Evolutionary conservation across 768 basidiomycete genomes (phyloP), one percentile per base, ranked within the genome.

Genomic region (Paxillus rubicundulus): DNA sequence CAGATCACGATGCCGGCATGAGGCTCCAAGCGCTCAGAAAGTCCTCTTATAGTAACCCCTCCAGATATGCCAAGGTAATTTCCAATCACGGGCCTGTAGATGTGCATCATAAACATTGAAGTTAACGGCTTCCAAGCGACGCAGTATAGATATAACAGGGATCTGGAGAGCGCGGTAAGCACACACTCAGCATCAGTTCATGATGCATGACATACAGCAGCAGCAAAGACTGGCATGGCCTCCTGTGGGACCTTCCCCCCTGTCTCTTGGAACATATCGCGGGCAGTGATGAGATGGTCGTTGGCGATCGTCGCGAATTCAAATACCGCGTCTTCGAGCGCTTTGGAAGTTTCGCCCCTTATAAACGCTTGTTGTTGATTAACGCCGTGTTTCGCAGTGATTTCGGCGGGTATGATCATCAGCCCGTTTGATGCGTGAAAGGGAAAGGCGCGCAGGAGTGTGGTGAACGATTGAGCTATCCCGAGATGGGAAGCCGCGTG

Each of bases 401-500:
- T 80, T 61, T 92, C 90, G 21, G 87, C 84, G 10, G 91, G 92
- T 33, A 94, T 84, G 20, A 87, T 77, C 73, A 90, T 82, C 54
- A 78, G 76, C 37, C 89, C 81, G 42, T 82, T 78, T 44, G 80
- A 81, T 13, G 82, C 85, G 64, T 93, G 90, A 61, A 81, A 92
- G 9, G 90, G 87, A 30, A 92, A 72, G 6, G 82, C 86, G 39
- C 91, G 84, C 48, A 94, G 75, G 51, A 92, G 77, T 12, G 84
- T 89, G 6, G 79, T 63, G 42, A 90, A 73, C 28, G 84, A 86
- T 61, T 87, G 84, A 4, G 92, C 85, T 3, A 81, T 72, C 9
- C 92, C 92, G 14, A 93, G 73, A 66, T 93, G 92, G 7, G 89
- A 92, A 2, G 85, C 87, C 2, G 87, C 87, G 69, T 92, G 90